phyloP scores from a whole-genome alignment of 768 basidiomycete genomes.

The Phaeolepiota aurea region DNA sequence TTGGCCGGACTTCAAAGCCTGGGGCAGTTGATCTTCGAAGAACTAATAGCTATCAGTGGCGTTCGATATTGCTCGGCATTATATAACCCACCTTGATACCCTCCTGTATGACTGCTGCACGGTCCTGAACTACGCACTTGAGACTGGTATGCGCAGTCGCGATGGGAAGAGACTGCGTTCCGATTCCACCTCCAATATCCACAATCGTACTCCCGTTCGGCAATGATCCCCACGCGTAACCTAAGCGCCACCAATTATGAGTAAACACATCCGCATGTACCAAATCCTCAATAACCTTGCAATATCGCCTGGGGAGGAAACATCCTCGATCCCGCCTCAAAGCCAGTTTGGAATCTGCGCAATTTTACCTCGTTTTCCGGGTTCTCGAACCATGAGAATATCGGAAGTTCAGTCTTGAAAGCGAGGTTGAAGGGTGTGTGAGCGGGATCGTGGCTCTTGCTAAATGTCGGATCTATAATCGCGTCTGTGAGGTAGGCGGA shows the following conservation, averaged over 20 bases:
- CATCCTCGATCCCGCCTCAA: slow-evolving; percentile 14
- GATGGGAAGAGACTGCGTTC: slow-evolving; percentile 19
- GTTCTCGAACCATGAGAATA: slow-evolving; percentile 23
- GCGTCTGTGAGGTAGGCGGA: slow-evolving; percentile 8
- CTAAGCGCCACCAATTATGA: slow-evolving; percentile 6
- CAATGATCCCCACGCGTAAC: slow-evolving; percentile 11
- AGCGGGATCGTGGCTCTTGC: slow-evolving; percentile 8
- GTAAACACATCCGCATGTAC: neutral
- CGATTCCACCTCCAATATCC: slow-evolving; percentile 28
- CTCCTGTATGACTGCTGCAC: slow-evolving; percentile 14
- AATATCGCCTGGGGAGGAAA: slow-evolving; percentile 12
- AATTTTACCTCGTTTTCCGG: slow-evolving; percentile 18
- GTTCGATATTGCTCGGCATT: neutral
- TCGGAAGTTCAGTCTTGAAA: slow-evolving; percentile 11
- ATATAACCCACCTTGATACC: slow-evolving; percentile 5
- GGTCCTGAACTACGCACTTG: slow-evolving; percentile 27
- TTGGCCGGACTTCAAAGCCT: slow-evolving; percentile 13
- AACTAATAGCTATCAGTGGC: slow-evolving; percentile 9
- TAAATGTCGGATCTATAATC: slow-evolving; percentile 8
- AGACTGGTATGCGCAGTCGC: slow-evolving; percentile 20
- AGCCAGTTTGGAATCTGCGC: slow-evolving; percentile 17
- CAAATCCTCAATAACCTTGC: slow-evolving; percentile 7
- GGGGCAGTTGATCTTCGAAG: slow-evolving; percentile 16
- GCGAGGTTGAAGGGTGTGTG: slow-evolving; percentile 17
- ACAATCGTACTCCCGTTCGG: slow-evolving; percentile 14